Conservation (phyloP, 1,284 basidiomycete species). For the Fomitopsis schrenkii region DNA sequence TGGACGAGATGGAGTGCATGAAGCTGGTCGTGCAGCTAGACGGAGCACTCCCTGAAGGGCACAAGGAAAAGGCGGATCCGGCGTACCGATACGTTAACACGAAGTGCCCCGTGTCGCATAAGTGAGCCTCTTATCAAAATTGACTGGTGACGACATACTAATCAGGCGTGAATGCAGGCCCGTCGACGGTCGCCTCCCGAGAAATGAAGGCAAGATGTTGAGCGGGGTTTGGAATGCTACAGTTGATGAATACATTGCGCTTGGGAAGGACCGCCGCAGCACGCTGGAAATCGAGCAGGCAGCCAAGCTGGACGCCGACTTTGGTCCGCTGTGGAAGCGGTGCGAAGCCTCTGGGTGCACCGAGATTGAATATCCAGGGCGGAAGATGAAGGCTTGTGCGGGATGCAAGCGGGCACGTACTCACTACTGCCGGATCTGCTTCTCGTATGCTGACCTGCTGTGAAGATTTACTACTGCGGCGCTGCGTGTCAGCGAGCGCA, state of each 20-base stretch:
- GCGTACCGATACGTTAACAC: not conserved
- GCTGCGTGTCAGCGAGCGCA: not conserved
- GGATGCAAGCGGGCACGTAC: not conserved
- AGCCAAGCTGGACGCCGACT: slow-evolving; percentile 7
- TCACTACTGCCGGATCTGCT: not conserved
- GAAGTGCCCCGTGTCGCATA: not conserved
- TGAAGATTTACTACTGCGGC: not conserved
- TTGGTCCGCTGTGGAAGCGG: slow-evolving; percentile 6
- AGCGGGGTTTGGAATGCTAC: slow-evolving; percentile 7
- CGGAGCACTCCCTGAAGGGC: not conserved
- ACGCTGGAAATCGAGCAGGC: slow-evolving; percentile 8
- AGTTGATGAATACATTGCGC: slow-evolving; percentile 11
- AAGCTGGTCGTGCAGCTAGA: not conserved
- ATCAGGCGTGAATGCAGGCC: no score
- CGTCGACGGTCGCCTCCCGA: no score
- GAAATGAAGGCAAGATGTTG: not conserved
- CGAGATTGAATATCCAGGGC: not conserved
- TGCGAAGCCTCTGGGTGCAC: slow-evolving; percentile 5
- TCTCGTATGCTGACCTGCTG: not conserved
- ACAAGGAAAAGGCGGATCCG: not conserved
- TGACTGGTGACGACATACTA: no score
- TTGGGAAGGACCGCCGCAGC: slow-evolving; percentile 1
- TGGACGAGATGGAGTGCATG: not conserved
- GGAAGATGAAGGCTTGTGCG: not conserved
- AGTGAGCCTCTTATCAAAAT: no score